Evolutionary conservation across 352 stramenopile genomes (phyloP).

Genomic region (Globisporangium viniferum): DNA sequence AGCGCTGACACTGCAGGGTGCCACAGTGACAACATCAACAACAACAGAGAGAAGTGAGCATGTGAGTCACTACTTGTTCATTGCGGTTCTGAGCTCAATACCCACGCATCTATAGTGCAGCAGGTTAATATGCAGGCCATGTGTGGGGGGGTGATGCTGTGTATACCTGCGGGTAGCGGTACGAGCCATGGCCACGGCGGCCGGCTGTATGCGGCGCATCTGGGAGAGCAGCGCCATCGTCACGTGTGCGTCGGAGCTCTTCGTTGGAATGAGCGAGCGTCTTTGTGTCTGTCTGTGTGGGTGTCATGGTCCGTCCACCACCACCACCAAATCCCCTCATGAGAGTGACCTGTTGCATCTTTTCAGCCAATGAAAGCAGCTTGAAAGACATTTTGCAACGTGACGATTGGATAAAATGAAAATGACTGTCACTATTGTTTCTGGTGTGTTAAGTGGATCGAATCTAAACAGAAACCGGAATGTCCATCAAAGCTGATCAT

Average conservation of each 20-base stretch:
- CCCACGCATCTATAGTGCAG: neutral
- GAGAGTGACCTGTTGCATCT: slow-evolving; percentile 19
- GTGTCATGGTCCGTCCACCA: slow-evolving; percentile 21
- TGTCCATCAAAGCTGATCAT: neutral
- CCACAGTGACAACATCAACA: neutral
- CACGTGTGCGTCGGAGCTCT: slow-evolving; percentile 7
- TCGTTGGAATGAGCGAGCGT: slow-evolving; percentile 11
- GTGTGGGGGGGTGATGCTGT: neutral
- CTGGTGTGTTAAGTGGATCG: neutral
- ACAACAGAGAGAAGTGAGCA: neutral
- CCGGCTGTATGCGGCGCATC: slow-evolving; percentile 62
- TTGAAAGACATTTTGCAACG: neutral
- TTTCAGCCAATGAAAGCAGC: slow-evolving; percentile 3
- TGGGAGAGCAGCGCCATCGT: slow-evolving; percentile 50
- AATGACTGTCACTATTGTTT: slow-evolving; percentile 5
- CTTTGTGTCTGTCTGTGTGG: slow-evolving; percentile 4
- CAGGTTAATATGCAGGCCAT: neutral
- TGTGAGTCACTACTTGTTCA: slow-evolving; percentile 1
- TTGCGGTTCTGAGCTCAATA: neutral
- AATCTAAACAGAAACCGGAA: neutral
- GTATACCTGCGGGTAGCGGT: slow-evolving; percentile 25
- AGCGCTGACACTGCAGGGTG: slow-evolving; percentile 9
- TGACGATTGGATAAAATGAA: slow-evolving; percentile 2
- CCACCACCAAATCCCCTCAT: slow-evolving; percentile 9
- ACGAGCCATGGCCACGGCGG: slow-evolving; percentile 30